Percentiles rank a stretch among this genome's conserved stretches.
Conservation (phyloP, 192 early-diverging fungal genomes). For the Gryganskiella cystojenkinii region DNA sequence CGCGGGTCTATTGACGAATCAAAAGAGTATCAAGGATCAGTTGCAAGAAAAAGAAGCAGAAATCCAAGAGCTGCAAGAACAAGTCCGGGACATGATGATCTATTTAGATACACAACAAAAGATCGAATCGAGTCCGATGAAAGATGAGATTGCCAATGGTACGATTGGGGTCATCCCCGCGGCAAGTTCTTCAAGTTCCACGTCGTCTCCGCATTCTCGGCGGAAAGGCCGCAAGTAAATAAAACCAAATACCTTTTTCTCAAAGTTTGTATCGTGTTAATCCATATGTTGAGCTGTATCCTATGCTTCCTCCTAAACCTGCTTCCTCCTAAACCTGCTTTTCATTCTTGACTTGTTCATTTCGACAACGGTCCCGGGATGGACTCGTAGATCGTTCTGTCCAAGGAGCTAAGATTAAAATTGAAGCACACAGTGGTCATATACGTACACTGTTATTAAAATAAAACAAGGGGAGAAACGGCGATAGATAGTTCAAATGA, state of each 20-base stretch:
- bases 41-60: constrained; percentile 67
- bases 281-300: background rate
- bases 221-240: constrained; percentile 46
- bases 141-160: constrained; percentile 53
- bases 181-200: background rate
- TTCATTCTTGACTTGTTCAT: background rate
- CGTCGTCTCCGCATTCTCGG: constrained; percentile 14
- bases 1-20: constrained; percentile 64
- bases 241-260: background rate
- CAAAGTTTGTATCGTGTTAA: background rate
- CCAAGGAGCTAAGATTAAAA: too few species aligned
- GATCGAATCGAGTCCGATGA: constrained; percentile 59
- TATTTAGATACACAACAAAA: constrained; percentile 83
- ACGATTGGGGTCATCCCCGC: constrained; percentile 24
- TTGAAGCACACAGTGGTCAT: too few species aligned
- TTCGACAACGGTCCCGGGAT: background rate
- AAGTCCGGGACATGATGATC: constrained; percentile 92
- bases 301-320: too few species aligned
- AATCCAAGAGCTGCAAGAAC: constrained; percentile 81
- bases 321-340: background rate
- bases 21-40: constrained; percentile 64
- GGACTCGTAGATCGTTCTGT: too few species aligned
- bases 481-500: too few species aligned
- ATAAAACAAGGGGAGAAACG: too few species aligned
- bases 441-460: too few species aligned